A percentile compares a stretch with the other conserved stretches of the same genome.
phyloP scores from a whole-genome alignment of 352 stramenopile genomes.

The Pythium brachiatum region DNA sequence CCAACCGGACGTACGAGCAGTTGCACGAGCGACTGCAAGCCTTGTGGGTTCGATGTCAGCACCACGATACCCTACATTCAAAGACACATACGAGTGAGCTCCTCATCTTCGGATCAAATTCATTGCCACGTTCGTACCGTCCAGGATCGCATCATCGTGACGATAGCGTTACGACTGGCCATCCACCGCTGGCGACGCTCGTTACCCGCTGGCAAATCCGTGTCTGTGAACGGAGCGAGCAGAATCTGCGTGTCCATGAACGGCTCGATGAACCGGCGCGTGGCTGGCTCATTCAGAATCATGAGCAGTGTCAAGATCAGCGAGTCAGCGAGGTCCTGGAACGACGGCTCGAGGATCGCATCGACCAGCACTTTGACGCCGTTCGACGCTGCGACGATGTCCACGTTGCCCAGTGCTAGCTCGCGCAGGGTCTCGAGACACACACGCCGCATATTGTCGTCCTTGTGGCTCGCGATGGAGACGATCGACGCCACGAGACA shows the following conservation, averaged over 20 bases:
- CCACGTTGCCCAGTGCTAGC: constrained; percentile 73
- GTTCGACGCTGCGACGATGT: constrained; percentile 82
- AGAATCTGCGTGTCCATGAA: constrained; percentile 87
- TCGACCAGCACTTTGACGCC: constrained; percentile 83
- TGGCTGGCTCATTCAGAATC: constrained; percentile 82
- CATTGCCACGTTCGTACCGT: constrained; percentile 44
- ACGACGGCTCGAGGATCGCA: constrained; percentile 85
- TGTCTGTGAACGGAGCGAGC: constrained; percentile 87
- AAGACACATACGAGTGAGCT: not conserved
- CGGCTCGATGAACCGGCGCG: constrained; percentile 83
- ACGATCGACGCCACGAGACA: constrained; percentile 79
- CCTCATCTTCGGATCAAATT: too few species aligned
- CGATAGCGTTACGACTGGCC: constrained; percentile 86
- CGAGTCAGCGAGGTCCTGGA: constrained; percentile 83
- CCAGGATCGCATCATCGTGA: constrained; percentile 91
- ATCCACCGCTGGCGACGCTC: constrained; percentile 87
- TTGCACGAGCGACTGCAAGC: constrained; percentile 82
- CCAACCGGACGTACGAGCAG: constrained; percentile 84
- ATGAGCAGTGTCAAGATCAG: constrained; percentile 84
- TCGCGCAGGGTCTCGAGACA: constrained; percentile 85
- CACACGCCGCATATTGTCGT: constrained; percentile 87
- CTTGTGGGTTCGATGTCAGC: constrained; percentile 85
- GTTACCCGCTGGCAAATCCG: constrained; percentile 77
- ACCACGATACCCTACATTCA: constrained; percentile 67
- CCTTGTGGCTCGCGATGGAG: constrained; percentile 83